Evolutionary conservation across 148 eudicot genomes (phyloP).

Genomic region (Tetragonia tetragonoides): DNA sequence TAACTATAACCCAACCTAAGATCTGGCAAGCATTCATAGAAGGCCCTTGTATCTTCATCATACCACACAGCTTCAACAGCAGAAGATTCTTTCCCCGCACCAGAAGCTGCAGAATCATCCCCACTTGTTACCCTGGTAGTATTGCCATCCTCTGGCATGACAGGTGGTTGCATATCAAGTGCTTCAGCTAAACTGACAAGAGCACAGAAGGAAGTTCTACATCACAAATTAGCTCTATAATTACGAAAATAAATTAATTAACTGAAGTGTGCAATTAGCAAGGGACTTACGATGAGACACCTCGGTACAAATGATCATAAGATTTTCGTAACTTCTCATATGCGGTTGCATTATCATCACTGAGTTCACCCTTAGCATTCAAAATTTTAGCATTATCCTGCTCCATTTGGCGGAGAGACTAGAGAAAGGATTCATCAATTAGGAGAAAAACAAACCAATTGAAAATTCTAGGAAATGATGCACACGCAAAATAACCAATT

Average conservation of each 20-base stretch:
- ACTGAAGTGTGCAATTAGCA: slow-evolving; percentile 2
- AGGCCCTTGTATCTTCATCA: slow-evolving; percentile 93
- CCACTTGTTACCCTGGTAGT: slow-evolving; percentile 91
- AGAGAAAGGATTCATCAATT: slow-evolving; percentile 11
- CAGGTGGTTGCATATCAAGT: slow-evolving; percentile 91
- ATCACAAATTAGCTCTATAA: slow-evolving; percentile 1
- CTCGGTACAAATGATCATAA: slow-evolving; percentile 82
- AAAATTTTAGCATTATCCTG: slow-evolving; percentile 87
- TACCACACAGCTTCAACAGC: slow-evolving; percentile 88
- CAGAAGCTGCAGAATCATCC: slow-evolving; percentile 60
- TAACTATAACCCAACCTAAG: slow-evolving; percentile 58
- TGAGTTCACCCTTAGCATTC: slow-evolving; percentile 92
- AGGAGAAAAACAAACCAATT: not conserved
- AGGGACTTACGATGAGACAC: slow-evolving; percentile 84
- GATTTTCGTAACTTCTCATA: slow-evolving; percentile 97
- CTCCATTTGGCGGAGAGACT: slow-evolving; percentile 98
- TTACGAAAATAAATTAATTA: not conserved
- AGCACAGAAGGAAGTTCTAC: not conserved
- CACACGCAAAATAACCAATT: not conserved
- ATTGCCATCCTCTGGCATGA: slow-evolving; percentile 96
- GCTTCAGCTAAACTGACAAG: slow-evolving; percentile 86
- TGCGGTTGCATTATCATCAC: slow-evolving; percentile 79
- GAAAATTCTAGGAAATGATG: slow-evolving; percentile 3
- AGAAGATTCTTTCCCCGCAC: slow-evolving; percentile 68
- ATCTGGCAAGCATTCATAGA: slow-evolving; percentile 93